Evolutionary conservation across 2,329 filamentous ascomycete genomes (phyloP), one percentile per base, ranked within the genome.

Genomic region (Aspergillus candidus): DNA sequence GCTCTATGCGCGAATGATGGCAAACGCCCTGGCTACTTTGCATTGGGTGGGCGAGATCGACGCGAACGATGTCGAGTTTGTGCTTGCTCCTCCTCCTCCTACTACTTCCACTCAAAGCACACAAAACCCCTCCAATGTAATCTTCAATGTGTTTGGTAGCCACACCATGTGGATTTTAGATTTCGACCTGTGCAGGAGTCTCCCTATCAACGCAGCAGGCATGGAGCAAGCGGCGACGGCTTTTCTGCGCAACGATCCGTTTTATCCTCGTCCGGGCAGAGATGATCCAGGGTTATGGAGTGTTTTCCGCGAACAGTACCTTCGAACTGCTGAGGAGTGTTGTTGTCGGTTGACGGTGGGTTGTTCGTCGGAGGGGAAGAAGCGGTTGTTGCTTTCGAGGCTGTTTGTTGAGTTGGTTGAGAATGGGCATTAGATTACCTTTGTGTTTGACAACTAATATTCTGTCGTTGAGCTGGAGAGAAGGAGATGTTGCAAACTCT

Each of bases 21-120:
- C 72, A 0, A 66, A 74, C 4, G 64, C 70, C 0, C 64, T 80
- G 0, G 75, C 77, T 0, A 61, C 73, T 3, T 59, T 80, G 40
- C 71, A 77, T 47, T 81, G 74, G 76, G 36, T 51, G 1, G 70
- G 64, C 0, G 48, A 59, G 10, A 54, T 77, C 0, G 75, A 80
- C 48, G 76, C 69, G 1, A 73, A 72, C 31, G 76, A 78, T 36
- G 66, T 81, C 2, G 75, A 81, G 38, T 80, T 79, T 50, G 77
- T 80, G 0, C 66, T 80, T 2, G 65, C 56, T 0, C 44, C 55
- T 3, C 48, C 46, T 2, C 38, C 46, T 4, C 38, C 66, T 7
- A 4, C 3, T 27, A 6, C 22, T 27, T 2, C 22, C 22, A 3
- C 22, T 32, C 4, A 14, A 6, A 11, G n/a, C 22, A 3, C 22